Evolutionary conservation across 306 rosid species (phyloP).

Genomic region (Boehmeria nivea): DNA sequence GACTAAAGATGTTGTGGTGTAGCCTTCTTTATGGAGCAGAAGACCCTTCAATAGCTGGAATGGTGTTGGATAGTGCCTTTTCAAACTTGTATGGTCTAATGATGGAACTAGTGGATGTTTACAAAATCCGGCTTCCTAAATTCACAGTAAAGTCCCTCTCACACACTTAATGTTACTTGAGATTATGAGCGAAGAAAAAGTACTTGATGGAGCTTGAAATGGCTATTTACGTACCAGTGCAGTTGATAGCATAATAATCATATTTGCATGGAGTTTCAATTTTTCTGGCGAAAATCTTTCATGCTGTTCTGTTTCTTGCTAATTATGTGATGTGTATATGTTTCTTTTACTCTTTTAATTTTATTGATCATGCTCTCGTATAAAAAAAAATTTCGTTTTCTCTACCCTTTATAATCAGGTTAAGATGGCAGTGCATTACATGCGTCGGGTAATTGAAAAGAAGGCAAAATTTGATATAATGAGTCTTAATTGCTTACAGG

Average conservation of each 20-base stretch:
- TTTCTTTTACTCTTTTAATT: slow-evolving; percentile 13
- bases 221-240: too few species aligned
- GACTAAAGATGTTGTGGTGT: slow-evolving; percentile 26
- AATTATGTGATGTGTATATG: neutral
- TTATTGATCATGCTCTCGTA: slow-evolving; percentile 8
- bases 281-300: too few species aligned
- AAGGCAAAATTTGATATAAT: slow-evolving; percentile 91
- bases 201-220: too few species aligned
- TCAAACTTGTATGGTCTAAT: slow-evolving; percentile 82
- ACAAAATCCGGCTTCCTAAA: slow-evolving; percentile 93
- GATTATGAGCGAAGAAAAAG: neutral
- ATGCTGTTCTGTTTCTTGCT: neutral
- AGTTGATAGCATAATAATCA: too few species aligned
- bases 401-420: slow-evolving; percentile 44
- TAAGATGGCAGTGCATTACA: slow-evolving; percentile 89
- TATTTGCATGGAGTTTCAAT: too few species aligned
- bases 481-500: slow-evolving; percentile 89
- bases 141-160: slow-evolving; percentile 59
- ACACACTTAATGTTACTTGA: neutral
- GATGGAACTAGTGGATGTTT: slow-evolving; percentile 93
- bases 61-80: slow-evolving; percentile 99
- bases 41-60: slow-evolving; percentile 90
- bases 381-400: neutral
- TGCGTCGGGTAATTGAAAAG: slow-evolving; percentile 91
- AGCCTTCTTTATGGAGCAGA: slow-evolving; percentile 99